phyloP scores from a whole-genome alignment of 768 basidiomycete genomes.

The Boletus rex-veris region DNA sequence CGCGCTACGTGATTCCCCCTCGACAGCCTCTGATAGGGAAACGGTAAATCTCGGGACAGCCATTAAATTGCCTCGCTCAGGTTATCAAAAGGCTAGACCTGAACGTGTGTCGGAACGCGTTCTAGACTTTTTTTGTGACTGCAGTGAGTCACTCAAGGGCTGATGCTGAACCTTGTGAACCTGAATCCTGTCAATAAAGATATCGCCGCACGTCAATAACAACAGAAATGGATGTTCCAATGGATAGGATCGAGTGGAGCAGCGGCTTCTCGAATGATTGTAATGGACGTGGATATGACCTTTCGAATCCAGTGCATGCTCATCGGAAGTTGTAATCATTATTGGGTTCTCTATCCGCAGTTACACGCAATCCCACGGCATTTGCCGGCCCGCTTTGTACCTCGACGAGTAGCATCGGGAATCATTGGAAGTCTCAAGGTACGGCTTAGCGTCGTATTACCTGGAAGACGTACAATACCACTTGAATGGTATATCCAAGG shows the following conservation, averaged over 20 bases:
- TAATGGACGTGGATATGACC: slow-evolving; percentile 11
- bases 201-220: neutral
- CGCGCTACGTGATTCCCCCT: slow-evolving; percentile 46
- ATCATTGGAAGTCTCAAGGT: too few species aligned
- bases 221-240: neutral
- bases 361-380: slow-evolving; percentile 7
- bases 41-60: slow-evolving; percentile 35
- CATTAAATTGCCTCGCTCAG: slow-evolving; percentile 10
- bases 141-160: neutral
- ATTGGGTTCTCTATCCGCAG: neutral
- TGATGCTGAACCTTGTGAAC: neutral
- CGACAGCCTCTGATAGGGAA: slow-evolving; percentile 33
- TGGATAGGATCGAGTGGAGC: neutral
- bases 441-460: too few species aligned
- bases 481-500: too few species aligned
- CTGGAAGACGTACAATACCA: too few species aligned
- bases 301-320: slow-evolving; percentile 3
- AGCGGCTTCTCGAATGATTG: slow-evolving; percentile 1
- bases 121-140: neutral
- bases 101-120: neutral
- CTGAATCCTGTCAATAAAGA: slow-evolving; percentile 4
- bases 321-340: neutral
- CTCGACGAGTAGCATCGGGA: too few species aligned
- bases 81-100: neutral
- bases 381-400: slow-evolving; percentile 3